Percentiles rank a stretch among this genome's conserved stretches.
These are phyloP conservation scores for Naganishia liquefaciens DNA, from an alignment of 1,284 basidiomycete species.

Conservation along the genomic window DNA sequence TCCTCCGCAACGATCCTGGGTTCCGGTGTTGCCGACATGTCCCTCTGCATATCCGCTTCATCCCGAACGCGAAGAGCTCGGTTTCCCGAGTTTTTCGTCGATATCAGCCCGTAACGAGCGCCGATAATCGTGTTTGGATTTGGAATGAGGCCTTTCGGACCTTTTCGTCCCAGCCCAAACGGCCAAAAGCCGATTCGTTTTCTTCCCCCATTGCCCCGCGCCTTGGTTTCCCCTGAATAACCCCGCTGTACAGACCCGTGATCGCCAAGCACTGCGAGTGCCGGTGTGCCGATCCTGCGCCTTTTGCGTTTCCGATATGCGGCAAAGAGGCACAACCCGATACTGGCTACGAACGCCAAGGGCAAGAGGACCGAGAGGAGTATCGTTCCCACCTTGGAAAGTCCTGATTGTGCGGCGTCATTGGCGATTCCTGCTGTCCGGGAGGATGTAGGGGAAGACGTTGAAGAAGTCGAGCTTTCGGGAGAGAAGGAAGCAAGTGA, in stretches of 20 bases:
- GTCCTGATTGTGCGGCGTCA: background rate
- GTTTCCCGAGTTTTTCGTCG: conserved; percentile 13
- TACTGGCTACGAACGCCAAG: background rate
- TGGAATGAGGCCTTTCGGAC: background rate
- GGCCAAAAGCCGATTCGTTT: background rate
- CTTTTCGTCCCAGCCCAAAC: background rate
- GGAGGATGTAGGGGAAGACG: background rate
- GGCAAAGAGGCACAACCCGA: conserved; percentile 3
- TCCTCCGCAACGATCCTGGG: background rate
- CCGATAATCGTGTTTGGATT: background rate
- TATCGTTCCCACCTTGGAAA: conserved; percentile 15
- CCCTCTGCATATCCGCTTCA: conserved; percentile 5
- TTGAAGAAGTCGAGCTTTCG: background rate
- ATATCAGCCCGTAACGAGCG: conserved; percentile 17
- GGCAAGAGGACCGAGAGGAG: conserved; percentile 21
- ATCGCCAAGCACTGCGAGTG: background rate
- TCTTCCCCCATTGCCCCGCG: background rate
- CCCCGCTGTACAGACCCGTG: conserved; percentile 1
- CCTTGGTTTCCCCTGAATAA: background rate
- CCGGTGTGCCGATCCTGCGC: background rate
- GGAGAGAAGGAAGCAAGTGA: background rate
- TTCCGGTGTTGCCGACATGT: background rate
- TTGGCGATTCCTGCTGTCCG: background rate
- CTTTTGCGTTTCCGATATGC: conserved; percentile 1
- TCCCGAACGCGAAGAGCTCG: background rate